Evolutionary conservation across 2,329 filamentous ascomycete genomes (phyloP).

Genomic region (Allantophomopsis lycopodina): DNA sequence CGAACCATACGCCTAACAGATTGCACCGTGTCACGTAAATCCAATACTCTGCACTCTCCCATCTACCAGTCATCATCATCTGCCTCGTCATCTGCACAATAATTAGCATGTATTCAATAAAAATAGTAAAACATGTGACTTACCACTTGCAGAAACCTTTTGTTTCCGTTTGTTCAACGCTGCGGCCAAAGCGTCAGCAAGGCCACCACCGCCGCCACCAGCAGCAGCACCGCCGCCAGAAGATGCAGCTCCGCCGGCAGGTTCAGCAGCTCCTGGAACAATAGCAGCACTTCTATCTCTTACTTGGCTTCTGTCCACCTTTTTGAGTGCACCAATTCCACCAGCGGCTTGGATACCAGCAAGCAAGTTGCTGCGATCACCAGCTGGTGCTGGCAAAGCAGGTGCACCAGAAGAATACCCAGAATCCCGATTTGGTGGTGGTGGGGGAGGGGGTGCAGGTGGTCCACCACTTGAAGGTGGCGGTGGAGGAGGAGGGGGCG

Average conservation of each 20-base stretch:
- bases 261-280: slow-evolving; percentile 33
- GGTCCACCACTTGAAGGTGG: slow-evolving; percentile 22
- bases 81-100: slow-evolving; percentile 53
- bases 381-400: slow-evolving; percentile 25
- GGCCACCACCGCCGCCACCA: slow-evolving; percentile 43
- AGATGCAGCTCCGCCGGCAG: slow-evolving; percentile 32
- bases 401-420: too few relatives aligned
- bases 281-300: slow-evolving; percentile 54
- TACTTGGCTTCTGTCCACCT: slow-evolving; percentile 59
- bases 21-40: too few relatives aligned
- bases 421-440: slow-evolving; percentile 42
- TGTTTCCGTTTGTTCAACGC: slow-evolving; percentile 74
- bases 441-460: slow-evolving; percentile 37
- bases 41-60: too few relatives aligned
- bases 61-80: slow-evolving; percentile 63
- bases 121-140: slow-evolving; percentile 26
- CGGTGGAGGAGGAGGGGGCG: slow-evolving; percentile 22
- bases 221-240: slow-evolving; percentile 32
- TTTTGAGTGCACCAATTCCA: slow-evolving; percentile 56
- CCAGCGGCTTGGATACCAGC: slow-evolving; percentile 61
- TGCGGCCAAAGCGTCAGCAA: slow-evolving; percentile 73
- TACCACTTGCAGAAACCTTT: slow-evolving; percentile 91
- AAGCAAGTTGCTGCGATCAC: slow-evolving; percentile 44
- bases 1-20: too few relatives aligned
- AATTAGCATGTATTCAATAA: slow-evolving; percentile 11